Percentiles rank a stretch among this genome's conserved stretches.
Evolutionary conservation across 352 stramenopile species (phyloP).

Genomic region (Pythium dissotocum): DNA sequence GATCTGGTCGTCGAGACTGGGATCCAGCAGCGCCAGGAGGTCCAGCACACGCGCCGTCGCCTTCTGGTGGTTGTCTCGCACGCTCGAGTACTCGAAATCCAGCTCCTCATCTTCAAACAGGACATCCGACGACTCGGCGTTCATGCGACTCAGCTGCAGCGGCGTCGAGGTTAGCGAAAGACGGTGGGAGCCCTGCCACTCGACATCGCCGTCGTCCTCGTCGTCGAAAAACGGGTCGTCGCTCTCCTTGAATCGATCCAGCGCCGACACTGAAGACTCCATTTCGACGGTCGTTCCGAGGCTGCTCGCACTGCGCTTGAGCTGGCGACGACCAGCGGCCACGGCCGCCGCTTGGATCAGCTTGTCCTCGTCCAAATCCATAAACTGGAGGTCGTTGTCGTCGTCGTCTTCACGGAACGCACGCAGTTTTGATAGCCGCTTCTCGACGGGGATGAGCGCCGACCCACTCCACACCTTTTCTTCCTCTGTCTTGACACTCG

Average conservation of each 20-base stretch:
- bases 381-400: slow-evolving; percentile 51
- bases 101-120: slow-evolving; percentile 85
- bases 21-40: slow-evolving; percentile 71
- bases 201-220: slow-evolving; percentile 19
- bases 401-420: slow-evolving; percentile 76
- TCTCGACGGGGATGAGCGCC: slow-evolving; percentile 62
- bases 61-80: slow-evolving; percentile 77
- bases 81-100: slow-evolving; percentile 77
- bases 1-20: slow-evolving; percentile 86
- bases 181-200: slow-evolving; percentile 12
- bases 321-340: slow-evolving; percentile 17
- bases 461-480: slow-evolving; percentile 51
- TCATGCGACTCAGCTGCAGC: slow-evolving; percentile 17
- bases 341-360: slow-evolving; percentile 47
- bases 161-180: slow-evolving; percentile 5
- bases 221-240: slow-evolving; percentile 24
- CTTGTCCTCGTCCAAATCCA: slow-evolving; percentile 71
- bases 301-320: slow-evolving; percentile 24
- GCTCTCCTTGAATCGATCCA: slow-evolving; percentile 32
- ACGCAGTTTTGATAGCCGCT: slow-evolving; percentile 64
- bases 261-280: neutral
- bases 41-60: slow-evolving; percentile 74
- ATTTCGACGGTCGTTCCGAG: neutral
- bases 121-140: slow-evolving; percentile 45
- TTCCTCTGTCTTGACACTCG: slow-evolving; percentile 19